Conservation (phyloP, 2,329 filamentous ascomycete genomes). For the Aspergillus persii region DNA sequence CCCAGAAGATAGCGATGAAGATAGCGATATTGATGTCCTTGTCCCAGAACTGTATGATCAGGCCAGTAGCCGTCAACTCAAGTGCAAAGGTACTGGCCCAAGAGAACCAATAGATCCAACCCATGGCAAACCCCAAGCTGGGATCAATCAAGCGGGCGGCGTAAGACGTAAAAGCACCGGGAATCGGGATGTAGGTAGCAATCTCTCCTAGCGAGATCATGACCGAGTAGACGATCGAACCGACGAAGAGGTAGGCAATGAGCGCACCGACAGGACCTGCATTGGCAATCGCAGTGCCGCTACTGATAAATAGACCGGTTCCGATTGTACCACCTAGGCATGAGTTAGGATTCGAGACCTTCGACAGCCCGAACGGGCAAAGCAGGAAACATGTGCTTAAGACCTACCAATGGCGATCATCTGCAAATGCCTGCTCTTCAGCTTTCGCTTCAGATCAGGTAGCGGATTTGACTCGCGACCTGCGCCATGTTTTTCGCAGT, state of each 20-base stretch:
- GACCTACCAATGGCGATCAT: conserved; percentile 96
- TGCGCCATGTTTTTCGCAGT: conserved; percentile 39
- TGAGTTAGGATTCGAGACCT: conserved; percentile 40
- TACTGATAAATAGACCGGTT: conserved; percentile 70
- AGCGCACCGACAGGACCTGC: conserved; percentile 66
- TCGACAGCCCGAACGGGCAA: not conserved
- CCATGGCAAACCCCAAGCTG: conserved; percentile 72
- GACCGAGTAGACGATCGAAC: conserved; percentile 70
- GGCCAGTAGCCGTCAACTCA: conserved; percentile 68
- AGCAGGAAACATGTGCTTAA: not conserved
- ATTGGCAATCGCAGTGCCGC: conserved; percentile 60
- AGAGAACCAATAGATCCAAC: conserved; percentile 81
- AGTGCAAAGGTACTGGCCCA: conserved; percentile 72
- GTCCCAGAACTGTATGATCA: conserved; percentile 76
- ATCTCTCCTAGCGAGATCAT: conserved; percentile 69
- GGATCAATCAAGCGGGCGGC: conserved; percentile 72
- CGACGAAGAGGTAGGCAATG: conserved; percentile 68
- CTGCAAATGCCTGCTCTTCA: conserved; percentile 86
- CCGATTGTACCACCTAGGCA: conserved; percentile 62
- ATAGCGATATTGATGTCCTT: conserved; percentile 62
- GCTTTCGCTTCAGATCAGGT: conserved; percentile 64
- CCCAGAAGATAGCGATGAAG: conserved; percentile 72
- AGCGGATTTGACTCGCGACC: conserved; percentile 59
- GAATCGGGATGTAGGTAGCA: conserved; percentile 73
- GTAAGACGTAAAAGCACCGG: conserved; percentile 74